Conservation (phyloP, 768 basidiomycete species). For the Agrocybe chaxingu region DNA sequence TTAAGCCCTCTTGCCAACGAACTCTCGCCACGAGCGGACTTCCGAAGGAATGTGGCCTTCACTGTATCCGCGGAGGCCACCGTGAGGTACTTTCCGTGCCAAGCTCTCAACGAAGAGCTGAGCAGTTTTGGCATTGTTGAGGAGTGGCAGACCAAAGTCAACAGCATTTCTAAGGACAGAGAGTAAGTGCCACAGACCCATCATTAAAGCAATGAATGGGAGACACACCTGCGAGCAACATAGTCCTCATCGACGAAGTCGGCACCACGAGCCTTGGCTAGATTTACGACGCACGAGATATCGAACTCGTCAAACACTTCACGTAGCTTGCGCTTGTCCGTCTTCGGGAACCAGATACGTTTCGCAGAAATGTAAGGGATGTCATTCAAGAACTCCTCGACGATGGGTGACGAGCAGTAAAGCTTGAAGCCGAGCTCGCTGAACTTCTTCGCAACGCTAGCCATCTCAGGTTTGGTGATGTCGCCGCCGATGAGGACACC, state of each 20-base stretch:
- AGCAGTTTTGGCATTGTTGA: conserved; percentile 89
- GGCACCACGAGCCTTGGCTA: conserved; percentile 74
- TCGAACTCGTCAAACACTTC: conserved; percentile 94
- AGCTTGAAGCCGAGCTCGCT: conserved; percentile 92
- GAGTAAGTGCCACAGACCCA: neutral
- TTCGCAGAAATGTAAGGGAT: conserved; percentile 77
- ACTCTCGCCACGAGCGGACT: conserved; percentile 90
- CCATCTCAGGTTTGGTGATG: conserved; percentile 83
- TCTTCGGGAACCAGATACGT: conserved; percentile 93
- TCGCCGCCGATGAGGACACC: conserved; percentile 95
- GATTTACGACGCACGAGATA: conserved; percentile 92
- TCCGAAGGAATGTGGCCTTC: conserved; percentile 91
- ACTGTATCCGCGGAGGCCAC: conserved; percentile 72
- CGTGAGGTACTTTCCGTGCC: conserved; percentile 77
- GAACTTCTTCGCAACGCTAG: conserved; percentile 73
- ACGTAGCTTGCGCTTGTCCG: conserved; percentile 92
- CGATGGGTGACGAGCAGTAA: conserved; percentile 77
- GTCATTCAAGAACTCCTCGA: conserved; percentile 79
- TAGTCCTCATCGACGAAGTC: conserved; percentile 91
- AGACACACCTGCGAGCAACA: conserved; percentile 79
- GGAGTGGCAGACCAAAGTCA: conserved; percentile 88
- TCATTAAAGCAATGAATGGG: neutral
- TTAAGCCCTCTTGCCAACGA: conserved; percentile 71
- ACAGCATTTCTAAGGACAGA: conserved; percentile 71
- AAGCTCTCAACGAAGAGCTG: conserved; percentile 89